A percentile compares a stretch with the other conserved stretches of the same genome.
Conservation (phyloP, 345 rosid species). For the Sisymbrium irio region DNA sequence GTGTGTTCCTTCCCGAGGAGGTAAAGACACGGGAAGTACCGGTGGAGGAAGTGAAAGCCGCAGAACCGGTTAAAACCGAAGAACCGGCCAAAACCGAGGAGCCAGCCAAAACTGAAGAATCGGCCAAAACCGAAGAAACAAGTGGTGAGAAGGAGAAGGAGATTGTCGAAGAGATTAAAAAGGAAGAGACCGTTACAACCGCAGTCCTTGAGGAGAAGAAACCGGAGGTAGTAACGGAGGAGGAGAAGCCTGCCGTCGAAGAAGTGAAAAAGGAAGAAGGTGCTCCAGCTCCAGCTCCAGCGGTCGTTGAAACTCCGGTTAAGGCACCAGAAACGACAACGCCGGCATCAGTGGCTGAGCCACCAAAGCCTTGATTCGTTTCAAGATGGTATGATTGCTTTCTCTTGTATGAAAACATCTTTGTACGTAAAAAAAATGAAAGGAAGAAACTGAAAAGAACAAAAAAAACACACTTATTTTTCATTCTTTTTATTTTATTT, state of each 20-base stretch:
- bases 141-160: constrained; percentile 44
- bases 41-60: constrained; percentile 22
- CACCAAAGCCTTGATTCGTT: constrained; percentile 50
- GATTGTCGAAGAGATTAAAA: constrained; percentile 46
- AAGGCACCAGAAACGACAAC: constrained; percentile 26
- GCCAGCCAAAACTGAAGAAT: constrained; percentile 29
- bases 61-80: constrained; percentile 16
- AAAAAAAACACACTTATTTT: constrained; percentile 20
- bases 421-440: constrained; percentile 28
- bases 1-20: constrained; percentile 53
- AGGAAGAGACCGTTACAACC: constrained; percentile 36
- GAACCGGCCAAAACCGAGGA: constrained; percentile 24
- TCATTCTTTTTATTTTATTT: constrained; percentile 38
- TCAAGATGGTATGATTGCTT: constrained; percentile 11
- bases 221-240: constrained; percentile 34
- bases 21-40: constrained; percentile 42
- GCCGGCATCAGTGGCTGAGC: constrained; percentile 29
- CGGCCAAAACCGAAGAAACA: constrained; percentile 32
- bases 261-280: no score
- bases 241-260: constrained; percentile 35
- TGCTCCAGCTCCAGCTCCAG: constrained; percentile 25
- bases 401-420: constrained; percentile 24
- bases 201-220: constrained; percentile 29
- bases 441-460: neutral
- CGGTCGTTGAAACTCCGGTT: constrained; percentile 24